phyloP scores from a whole-genome alignment of 352 stramenopile genomes.

The Labyrinthula sp. region DNA sequence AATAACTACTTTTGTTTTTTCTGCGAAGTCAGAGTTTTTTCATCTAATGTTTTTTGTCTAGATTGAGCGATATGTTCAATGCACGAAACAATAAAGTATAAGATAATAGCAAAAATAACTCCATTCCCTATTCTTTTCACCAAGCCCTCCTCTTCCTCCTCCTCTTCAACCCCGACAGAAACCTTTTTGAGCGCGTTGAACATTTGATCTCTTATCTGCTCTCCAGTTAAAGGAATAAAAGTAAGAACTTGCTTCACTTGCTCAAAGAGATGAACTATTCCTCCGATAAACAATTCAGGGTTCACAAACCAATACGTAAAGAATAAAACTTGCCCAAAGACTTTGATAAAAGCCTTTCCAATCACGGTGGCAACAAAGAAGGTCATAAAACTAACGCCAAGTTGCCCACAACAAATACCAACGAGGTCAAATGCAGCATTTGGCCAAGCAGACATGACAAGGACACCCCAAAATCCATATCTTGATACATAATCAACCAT shows the following conservation, averaged over 20 bases:
- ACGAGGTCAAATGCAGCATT: constrained; percentile 80
- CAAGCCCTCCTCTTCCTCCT: constrained; percentile 38
- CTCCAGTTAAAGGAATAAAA: constrained; percentile 68
- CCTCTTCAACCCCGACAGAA: constrained; percentile 41
- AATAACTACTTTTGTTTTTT: too few species aligned
- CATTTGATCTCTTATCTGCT: constrained; percentile 52
- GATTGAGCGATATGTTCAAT: constrained; percentile 67
- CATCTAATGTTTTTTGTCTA: constrained; percentile 56
- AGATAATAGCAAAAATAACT: constrained; percentile 56
- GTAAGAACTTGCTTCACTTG: constrained; percentile 39
- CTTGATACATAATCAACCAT: constrained; percentile 70
- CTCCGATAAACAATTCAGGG: constrained; percentile 27
- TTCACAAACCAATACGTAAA: constrained; percentile 31
- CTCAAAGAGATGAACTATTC: constrained; percentile 9
- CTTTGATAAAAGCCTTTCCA: constrained; percentile 71
- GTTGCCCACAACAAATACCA: constrained; percentile 75
- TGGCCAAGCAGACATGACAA: constrained; percentile 73
- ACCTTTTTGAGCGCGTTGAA: constrained; percentile 54
- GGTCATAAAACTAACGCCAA: constrained; percentile 77
- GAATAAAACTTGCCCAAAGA: constrained; percentile 50
- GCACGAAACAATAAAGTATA: constrained; percentile 62
- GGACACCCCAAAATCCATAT: constrained; percentile 68
- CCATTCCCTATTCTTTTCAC: constrained; percentile 55
- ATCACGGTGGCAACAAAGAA: constrained; percentile 78
- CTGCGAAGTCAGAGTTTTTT: too few species aligned